A percentile compares a stretch with the other conserved stretches of the same genome.
phyloP scores from a whole-genome alignment of 164 flowering plant species.

The Aristolochia contorta region DNA sequence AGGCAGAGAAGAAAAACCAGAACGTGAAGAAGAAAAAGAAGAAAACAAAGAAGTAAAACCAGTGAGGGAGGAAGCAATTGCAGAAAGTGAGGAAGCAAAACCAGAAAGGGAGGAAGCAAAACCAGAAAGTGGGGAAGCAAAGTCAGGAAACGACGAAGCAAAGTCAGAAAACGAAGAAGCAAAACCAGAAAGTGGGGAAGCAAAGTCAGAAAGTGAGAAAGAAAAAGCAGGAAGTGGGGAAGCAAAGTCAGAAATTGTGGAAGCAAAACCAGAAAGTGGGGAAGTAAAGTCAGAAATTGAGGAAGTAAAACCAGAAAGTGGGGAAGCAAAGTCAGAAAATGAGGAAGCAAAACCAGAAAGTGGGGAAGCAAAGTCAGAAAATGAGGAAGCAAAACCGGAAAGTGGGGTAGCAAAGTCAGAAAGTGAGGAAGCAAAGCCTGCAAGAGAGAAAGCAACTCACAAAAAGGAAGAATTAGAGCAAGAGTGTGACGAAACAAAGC shows the following conservation, averaged over 20 bases:
- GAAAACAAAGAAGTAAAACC: neutral
- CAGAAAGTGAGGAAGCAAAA: no score
- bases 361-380: conserved; percentile 7
- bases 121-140: no score
- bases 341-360: conserved; percentile 9
- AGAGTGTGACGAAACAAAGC: conserved; percentile 9
- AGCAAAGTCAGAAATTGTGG: neutral
- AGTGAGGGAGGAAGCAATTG: neutral
- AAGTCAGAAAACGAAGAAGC: neutral
- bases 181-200: neutral
- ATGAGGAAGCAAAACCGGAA: neutral
- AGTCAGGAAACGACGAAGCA: no score
- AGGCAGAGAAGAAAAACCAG: neutral
- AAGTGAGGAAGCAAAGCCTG: neutral
- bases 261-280: neutral
- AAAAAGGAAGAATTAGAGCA: conserved; percentile 6
- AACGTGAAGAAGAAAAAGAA: neutral
- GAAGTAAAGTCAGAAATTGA: conserved; percentile 1
- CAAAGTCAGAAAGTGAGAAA: neutral
- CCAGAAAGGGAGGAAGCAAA: no score
- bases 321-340: conserved; percentile 3
- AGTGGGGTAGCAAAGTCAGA: neutral
- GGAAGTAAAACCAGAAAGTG: conserved; percentile 9
- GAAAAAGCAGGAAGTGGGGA: conserved; percentile 1
- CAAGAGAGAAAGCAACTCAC: neutral